Percentiles rank a stretch among this genome's conserved stretches.
Conservation (phyloP, 495 filamentous ascomycete species). For the Podospora bellae-mahoneyi region DNA sequence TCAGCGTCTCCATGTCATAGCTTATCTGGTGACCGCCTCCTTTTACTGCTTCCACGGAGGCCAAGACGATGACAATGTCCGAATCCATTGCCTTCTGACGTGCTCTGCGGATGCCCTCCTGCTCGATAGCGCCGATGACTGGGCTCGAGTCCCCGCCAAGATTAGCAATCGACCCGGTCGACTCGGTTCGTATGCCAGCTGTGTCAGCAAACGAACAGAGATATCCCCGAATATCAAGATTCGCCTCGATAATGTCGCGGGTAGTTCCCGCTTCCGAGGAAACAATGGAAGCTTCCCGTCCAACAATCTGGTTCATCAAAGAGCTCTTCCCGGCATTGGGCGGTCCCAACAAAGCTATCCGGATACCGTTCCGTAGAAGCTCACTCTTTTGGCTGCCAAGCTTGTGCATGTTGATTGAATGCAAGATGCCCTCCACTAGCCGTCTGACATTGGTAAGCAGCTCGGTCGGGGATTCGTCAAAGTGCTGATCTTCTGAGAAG, state of each 20-base stretch:
- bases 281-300: constrained; percentile 90
- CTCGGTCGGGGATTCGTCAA: constrained; percentile 78
- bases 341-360: constrained; percentile 78
- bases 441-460: constrained; percentile 63
- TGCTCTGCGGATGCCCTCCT: constrained; percentile 87
- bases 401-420: constrained; percentile 63
- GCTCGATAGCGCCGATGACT: constrained; percentile 69
- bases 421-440: constrained; percentile 57
- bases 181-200: constrained; percentile 65
- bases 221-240: constrained; percentile 85
- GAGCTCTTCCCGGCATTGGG: constrained; percentile 97
- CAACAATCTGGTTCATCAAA: constrained; percentile 85
- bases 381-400: constrained; percentile 79
- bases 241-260: constrained; percentile 88
- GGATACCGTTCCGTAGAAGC: constrained; percentile 79
- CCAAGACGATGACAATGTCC: constrained; percentile 79
- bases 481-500: constrained; percentile 95
- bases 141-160: background rate
- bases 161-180: constrained; percentile 18
- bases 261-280: constrained; percentile 90
- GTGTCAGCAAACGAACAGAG: constrained; percentile 88
- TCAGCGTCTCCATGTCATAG: constrained; percentile 48
- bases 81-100: constrained; percentile 75
- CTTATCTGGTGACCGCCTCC: constrained; percentile 37
- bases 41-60: constrained; percentile 58